phyloP scores from a whole-genome alignment of 768 basidiomycete genomes.

The Panellus pusillus region DNA sequence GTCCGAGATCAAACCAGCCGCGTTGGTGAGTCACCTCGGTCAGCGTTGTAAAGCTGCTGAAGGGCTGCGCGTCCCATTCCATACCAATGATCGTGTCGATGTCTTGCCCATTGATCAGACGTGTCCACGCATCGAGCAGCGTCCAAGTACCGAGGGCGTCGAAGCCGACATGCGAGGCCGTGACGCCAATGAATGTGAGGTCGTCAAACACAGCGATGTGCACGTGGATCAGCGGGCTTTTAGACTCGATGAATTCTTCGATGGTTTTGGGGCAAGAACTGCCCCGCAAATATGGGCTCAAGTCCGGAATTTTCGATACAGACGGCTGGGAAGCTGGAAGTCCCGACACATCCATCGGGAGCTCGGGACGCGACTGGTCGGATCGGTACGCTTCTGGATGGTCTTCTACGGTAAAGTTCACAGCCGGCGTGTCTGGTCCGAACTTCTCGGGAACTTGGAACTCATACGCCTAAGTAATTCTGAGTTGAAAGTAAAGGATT shows the following conservation, averaged over 20 bases:
- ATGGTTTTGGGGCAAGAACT: background rate
- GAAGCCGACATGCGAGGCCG: constrained; percentile 4
- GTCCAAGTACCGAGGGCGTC: constrained; percentile 12
- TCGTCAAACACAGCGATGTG: constrained; percentile 13
- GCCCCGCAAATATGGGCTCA: constrained; percentile 4
- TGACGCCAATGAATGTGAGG: constrained; percentile 13
- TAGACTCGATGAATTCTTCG: constrained; percentile 4
- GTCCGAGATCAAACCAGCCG: constrained; percentile 5
- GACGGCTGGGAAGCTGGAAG: background rate
- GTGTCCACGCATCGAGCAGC: constrained; percentile 12
- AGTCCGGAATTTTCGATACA: background rate
- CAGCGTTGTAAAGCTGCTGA: background rate
- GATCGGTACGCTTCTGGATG: constrained; percentile 4
- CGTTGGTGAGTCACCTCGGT: background rate
- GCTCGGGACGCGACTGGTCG: background rate
- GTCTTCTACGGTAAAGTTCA: constrained; percentile 9
- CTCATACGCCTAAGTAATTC: constrained; percentile 13
- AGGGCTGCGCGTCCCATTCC: constrained; percentile 1
- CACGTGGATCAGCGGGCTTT: constrained; percentile 5
- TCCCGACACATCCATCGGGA: background rate
- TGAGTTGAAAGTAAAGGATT: background rate
- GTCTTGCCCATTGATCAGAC: constrained; percentile 7
- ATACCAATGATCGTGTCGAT: constrained; percentile 11
- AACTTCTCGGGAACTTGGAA: constrained; percentile 10
- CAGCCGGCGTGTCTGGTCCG: background rate